A percentile compares a stretch with the other conserved stretches of the same genome.
Conservation (phyloP, 1,284 basidiomycete genomes). For the Pseudozyma tsukubaensis region DNA sequence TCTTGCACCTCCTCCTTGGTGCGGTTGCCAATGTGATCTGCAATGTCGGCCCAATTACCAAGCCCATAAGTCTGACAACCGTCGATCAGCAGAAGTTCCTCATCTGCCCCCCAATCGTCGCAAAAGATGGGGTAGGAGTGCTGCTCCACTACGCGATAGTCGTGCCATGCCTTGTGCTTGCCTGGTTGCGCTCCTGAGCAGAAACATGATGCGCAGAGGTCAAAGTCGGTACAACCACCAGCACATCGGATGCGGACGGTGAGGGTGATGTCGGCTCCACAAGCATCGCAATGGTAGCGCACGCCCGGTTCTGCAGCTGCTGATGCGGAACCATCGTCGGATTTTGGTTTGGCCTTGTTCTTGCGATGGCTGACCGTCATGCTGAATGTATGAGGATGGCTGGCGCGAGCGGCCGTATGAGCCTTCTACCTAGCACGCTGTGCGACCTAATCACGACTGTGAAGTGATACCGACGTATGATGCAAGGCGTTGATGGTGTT, state of each 20-base stretch:
- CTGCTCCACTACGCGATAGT: constrained; percentile 94
- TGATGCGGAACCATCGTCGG: constrained; percentile 56
- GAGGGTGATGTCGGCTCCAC: constrained; percentile 67
- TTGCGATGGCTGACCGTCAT: constrained; percentile 69
- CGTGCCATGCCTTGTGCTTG: constrained; percentile 86
- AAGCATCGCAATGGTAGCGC: constrained; percentile 67
- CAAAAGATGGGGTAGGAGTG: constrained; percentile 95
- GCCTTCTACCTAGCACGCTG: not conserved
- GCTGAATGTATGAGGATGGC: not conserved
- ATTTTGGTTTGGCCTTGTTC: constrained; percentile 60
- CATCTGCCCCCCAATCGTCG: constrained; percentile 97
- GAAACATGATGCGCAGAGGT: constrained; percentile 77
- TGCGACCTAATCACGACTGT: not conserved
- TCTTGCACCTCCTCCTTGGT: constrained; percentile 93
- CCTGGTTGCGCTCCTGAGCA: constrained; percentile 89
- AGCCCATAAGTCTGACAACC: constrained; percentile 89
- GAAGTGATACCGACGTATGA: not conserved
- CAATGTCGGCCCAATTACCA: constrained; percentile 97
- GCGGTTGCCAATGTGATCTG: constrained; percentile 93
- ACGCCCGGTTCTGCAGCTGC: constrained; percentile 65
- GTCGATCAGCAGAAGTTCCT: constrained; percentile 92
- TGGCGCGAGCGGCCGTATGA: not conserved
- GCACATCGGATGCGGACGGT: constrained; percentile 67
- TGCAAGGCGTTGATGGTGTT: not conserved
- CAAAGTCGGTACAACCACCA: constrained; percentile 69